Evolutionary conservation across 805 yeast species (phyloP).

Genomic region (Candida silvicultrix): DNA sequence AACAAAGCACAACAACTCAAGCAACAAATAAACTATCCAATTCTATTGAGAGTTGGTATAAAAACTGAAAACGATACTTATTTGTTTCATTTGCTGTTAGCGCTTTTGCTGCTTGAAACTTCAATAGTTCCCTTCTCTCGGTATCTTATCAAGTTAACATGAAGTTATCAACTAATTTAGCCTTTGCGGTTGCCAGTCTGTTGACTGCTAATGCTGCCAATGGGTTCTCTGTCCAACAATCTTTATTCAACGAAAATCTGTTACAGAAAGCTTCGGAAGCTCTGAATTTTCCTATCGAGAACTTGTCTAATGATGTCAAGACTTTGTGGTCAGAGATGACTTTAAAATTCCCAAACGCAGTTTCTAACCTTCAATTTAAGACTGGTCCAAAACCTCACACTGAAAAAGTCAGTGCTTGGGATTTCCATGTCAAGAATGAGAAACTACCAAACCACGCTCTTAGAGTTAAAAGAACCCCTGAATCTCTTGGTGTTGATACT

Average conservation of each 20-base stretch:
- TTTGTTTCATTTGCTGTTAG: too few species aligned
- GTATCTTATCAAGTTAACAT: too few species aligned
- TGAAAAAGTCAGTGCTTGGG: slow-evolving; percentile 20
- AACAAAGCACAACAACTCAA: not conserved
- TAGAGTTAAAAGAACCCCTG: slow-evolving; percentile 60
- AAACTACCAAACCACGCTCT: slow-evolving; percentile 44
- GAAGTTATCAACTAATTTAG: slow-evolving; percentile 6
- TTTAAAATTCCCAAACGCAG: slow-evolving; percentile 49
- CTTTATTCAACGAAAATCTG: slow-evolving; percentile 26
- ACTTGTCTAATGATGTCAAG: slow-evolving; percentile 43
- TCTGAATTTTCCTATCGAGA: slow-evolving; percentile 43
- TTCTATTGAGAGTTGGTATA: not conserved
- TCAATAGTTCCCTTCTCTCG: too few species aligned
- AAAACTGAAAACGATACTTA: not conserved
- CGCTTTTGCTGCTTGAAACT: too few species aligned
- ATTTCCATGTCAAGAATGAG: slow-evolving; percentile 33
- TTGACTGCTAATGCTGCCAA: slow-evolving; percentile 15
- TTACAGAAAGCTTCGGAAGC: slow-evolving; percentile 44
- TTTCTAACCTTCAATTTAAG: slow-evolving; percentile 40
- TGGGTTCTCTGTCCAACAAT: slow-evolving; percentile 25
- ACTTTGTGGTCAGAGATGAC: slow-evolving; percentile 61
- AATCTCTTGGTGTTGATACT: slow-evolving; percentile 65
- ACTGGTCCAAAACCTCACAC: slow-evolving; percentile 42
- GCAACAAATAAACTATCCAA: not conserved
- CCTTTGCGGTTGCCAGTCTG: slow-evolving; percentile 8